Conservation (phyloP, 352 stramenopile genomes). For the Globisporangium carolinianum region DNA sequence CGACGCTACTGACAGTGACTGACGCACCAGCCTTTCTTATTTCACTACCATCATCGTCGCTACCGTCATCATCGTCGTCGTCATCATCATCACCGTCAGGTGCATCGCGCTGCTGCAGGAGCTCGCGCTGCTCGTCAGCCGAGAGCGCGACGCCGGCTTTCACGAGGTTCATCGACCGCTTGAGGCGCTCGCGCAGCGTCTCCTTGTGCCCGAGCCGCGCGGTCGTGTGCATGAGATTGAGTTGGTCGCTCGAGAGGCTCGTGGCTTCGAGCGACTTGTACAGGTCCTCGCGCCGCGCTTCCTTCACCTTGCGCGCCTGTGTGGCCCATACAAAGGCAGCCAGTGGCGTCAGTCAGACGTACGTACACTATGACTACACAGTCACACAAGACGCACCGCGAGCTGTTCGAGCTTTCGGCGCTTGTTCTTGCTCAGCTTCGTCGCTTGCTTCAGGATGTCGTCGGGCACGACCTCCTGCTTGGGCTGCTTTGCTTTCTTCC, state of each 20-base stretch:
- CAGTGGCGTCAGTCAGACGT: not conserved
- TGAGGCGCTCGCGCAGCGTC: constrained; percentile 69
- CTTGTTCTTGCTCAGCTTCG: constrained; percentile 76
- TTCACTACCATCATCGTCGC: not conserved
- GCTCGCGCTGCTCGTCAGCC: constrained; percentile 36
- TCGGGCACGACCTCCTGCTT: constrained; percentile 44
- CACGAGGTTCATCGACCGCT: constrained; percentile 69
- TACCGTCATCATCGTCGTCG: constrained; percentile 11
- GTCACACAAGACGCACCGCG: constrained; percentile 18
- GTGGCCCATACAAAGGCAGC: too few species aligned
- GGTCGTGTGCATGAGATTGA: constrained; percentile 71
- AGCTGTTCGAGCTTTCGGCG: constrained; percentile 77
- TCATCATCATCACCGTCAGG: constrained; percentile 14
- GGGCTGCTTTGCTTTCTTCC: constrained; percentile 42
- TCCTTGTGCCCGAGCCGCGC: constrained; percentile 77
- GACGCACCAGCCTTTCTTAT: too few species aligned
- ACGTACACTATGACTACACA: not conserved
- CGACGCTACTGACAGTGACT: not conserved
- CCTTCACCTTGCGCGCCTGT: constrained; percentile 66
- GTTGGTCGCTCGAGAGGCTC: constrained; percentile 51
- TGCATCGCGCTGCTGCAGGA: constrained; percentile 39
- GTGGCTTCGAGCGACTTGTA: constrained; percentile 73
- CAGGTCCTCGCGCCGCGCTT: constrained; percentile 59
- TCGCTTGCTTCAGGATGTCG: constrained; percentile 53
- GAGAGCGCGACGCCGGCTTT: constrained; percentile 66